Evolutionary conservation across 805 yeast species (phyloP), one percentile per base, ranked within the genome.

Genomic region (Kuraishia borneana): DNA sequence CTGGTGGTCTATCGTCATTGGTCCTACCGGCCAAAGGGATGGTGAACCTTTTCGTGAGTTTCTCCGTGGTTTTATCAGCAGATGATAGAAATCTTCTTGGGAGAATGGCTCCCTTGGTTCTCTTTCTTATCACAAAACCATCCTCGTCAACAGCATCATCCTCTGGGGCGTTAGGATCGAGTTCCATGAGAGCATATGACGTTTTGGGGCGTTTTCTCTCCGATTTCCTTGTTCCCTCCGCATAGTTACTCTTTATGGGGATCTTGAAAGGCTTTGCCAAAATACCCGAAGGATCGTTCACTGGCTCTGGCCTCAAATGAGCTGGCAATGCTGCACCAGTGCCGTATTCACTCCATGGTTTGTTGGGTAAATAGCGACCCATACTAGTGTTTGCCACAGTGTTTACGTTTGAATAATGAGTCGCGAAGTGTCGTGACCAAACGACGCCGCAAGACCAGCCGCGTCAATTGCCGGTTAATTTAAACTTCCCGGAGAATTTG

Each of bases 311-410:
- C 29, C 77, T 60, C 32, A 70, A 65, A 6, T 66, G 65, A 13
- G 65, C 62, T n/a, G 73, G 68, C 0, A 81, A 62, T 0, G 83
- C 81, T 1, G 82, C 82, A 1, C 88, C 89, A 1, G 76, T 70
- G 2, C 87, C 88, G 21, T 76, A 56, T 25, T 65, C 70, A 36
- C 60, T 60, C 7, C 55, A 56, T 1, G 71, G 70, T 34, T 53
- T 53, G 39, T 61, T 61, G 1, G 69, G 71, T 8, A 63, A 45
- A 23, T 36, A 30, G 14, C 43, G 31, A 3, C 42, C 42, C 43
- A 42, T 42, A 8, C 16, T 6, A 10, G 9, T 21, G 9, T 10
- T 21, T 21, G 23, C 10, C 23, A n/a, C n/a, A n/a, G n/a, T n/a
- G n/a, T n/a, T n/a, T n/a, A n/a, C n/a, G n/a, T n/a, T n/a, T n/a